Conservation (phyloP, 192 early-diverging fungal species). For the Gonapodya sp. region DNA sequence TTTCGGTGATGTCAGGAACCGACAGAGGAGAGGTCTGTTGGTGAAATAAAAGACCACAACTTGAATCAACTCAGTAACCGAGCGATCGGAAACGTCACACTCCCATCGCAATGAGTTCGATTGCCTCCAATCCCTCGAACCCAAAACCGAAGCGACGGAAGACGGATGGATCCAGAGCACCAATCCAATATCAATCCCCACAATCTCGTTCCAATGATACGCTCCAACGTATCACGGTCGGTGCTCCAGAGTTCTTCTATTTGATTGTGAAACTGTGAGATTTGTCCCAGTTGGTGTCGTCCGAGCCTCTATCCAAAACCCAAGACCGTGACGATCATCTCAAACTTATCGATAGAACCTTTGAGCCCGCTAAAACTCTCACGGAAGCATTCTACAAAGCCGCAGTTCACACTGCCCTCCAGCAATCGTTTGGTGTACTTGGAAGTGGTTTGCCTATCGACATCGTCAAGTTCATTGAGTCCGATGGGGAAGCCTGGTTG, state of each 20-base stretch:
- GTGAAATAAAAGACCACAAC: too few species aligned
- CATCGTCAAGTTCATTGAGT: not conserved
- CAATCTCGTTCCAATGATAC: too few species aligned
- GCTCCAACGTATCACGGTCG: not conserved
- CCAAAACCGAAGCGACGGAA: too few species aligned
- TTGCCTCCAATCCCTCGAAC: too few species aligned
- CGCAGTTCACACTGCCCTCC: not conserved
- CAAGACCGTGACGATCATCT: not conserved
- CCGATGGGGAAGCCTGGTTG: not conserved
- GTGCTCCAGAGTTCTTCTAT: not conserved
- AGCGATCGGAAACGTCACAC: too few species aligned
- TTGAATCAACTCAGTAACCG: too few species aligned
- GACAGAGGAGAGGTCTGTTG: too few species aligned
- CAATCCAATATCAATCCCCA: too few species aligned
- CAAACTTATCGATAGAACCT: not conserved
- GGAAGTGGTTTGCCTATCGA: not conserved
- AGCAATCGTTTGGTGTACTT: not conserved
- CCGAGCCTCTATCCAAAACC: not conserved
- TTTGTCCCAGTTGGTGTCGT: not conserved
- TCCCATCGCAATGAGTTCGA: too few species aligned
- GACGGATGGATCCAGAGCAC: too few species aligned
- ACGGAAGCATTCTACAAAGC: not conserved
- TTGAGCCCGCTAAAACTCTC: not conserved
- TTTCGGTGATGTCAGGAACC: too few species aligned
- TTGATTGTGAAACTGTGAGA: not conserved